Base-by-base conservation (phyloP, 345 rosid species). In the Hibiscus tridactylites region DNA sequence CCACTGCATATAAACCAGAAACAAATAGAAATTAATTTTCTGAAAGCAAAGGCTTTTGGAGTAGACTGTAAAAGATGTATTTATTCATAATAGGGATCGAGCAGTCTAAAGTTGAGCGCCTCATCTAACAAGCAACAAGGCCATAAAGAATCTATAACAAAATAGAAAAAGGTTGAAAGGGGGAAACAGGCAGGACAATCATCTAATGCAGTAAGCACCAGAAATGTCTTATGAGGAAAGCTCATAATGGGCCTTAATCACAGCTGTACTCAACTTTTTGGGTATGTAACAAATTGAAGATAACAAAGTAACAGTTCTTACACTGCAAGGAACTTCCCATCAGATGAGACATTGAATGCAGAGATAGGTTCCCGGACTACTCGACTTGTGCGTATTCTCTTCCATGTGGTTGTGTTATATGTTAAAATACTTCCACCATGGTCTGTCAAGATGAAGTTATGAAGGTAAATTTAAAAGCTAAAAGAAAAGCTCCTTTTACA, bases 241-340 rank as follows among this genome's bases (percentile, higher is more conserved):
- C 56, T 47, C 70, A 26, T 21, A 61, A 17, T 47, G 61, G 47
- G 28, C 31, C 57, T 66, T 68, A 4, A 31, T 68, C 26, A 28
- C 28, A 31, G 47, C 9, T 6, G 42, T 53, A 29, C 75, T 24
- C 16, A 56, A 46, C 47, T 58, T 58, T 58, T 10, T 19, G 31
- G 24, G 61, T 9, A 58, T 58, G 29, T 47, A 70, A 39, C 16
- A 68, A 42, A 35, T 49, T 68, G 31, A 37, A 70, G 49, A 57
- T n/a, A 71, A 53, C 1, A n/a, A 59, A 59, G 42, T 64, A 64
- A 35, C 59, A 61, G 42, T 17, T 61, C 54, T 74, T 81, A 96
- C 98, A 92, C 28, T 47, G 97, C 97, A 64, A 92, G 86, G 63
- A 91, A 82, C 72, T 83, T 88, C 65, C 98, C 97, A 74, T 92